These are phyloP conservation scores for Agrocybe praecox DNA, from an alignment of 768 basidiomycete genomes.

Conservation along the genomic window DNA sequence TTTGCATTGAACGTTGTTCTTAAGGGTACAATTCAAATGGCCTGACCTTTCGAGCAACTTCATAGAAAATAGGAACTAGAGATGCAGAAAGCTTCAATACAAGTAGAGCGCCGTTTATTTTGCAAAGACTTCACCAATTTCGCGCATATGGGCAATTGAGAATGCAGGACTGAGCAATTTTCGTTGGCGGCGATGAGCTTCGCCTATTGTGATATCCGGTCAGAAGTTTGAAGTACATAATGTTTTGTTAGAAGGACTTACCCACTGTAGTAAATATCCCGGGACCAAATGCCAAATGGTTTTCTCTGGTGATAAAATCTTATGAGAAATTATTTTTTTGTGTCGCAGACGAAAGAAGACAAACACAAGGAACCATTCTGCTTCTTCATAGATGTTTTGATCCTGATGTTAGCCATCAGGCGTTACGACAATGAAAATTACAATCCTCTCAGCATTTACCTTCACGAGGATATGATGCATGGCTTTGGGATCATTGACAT, in stretches of 20 bases:
- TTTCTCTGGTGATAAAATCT: too few species aligned
- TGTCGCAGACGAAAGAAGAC: too few species aligned
- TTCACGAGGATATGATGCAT: conserved; percentile 48
- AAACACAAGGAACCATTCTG: too few species aligned
- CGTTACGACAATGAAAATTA: too few species aligned
- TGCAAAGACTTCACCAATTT: conserved; percentile 31
- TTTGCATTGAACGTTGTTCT: too few species aligned
- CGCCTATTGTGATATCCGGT: too few species aligned
- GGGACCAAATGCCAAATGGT: conserved; percentile 15
- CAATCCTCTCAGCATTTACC: conserved; percentile 27
- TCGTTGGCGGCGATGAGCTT: conserved; percentile 42
- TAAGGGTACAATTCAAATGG: too few species aligned
- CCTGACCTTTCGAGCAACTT: conserved; percentile 33
- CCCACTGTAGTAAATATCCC: conserved; percentile 23
- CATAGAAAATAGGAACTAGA: conserved; percentile 34
- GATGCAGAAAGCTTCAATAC: neutral
- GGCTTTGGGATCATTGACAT: conserved; percentile 46
- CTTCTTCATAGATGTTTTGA: too few species aligned
- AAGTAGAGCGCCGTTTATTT: too few species aligned
- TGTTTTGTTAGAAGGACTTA: neutral
- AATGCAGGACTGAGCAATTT: conserved; percentile 50
- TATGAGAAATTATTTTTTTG: too few species aligned
- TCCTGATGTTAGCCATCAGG: too few species aligned
- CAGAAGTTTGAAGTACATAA: neutral
- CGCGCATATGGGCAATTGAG: conserved; percentile 40